Conservation (phyloP, 805 yeast genomes). For the Candida lessepsii region DNA sequence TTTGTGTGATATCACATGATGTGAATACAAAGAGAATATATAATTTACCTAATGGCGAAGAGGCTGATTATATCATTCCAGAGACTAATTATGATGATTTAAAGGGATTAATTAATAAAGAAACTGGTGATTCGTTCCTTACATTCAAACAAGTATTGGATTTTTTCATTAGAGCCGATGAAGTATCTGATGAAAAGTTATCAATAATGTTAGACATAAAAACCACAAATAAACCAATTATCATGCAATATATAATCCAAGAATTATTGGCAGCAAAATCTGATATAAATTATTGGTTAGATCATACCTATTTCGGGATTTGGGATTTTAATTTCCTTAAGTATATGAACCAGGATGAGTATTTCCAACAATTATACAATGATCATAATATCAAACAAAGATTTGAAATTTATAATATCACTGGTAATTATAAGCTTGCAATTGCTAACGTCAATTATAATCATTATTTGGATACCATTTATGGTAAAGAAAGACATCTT, state of each 20-base stretch:
- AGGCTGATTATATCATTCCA: conserved; percentile 34
- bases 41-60: conserved; percentile 32
- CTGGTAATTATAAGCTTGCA: conserved; percentile 34
- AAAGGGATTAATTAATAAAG: conserved; percentile 28
- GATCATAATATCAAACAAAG: conserved; percentile 11
- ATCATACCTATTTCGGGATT: conserved; percentile 37
- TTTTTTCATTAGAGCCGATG: conserved; percentile 29
- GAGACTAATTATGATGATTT: conserved; percentile 29
- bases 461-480: conserved; percentile 26
- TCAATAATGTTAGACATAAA: conserved; percentile 42
- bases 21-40: conserved; percentile 37
- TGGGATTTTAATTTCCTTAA: conserved; percentile 41
- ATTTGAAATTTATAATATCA: conserved; percentile 37
- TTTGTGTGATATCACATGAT: conserved; percentile 42
- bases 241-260: conserved; percentile 27
- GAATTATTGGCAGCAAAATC: conserved; percentile 28
- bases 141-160: conserved; percentile 31
- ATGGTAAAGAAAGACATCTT: conserved; percentile 22
- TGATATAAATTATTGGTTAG: conserved; percentile 39
- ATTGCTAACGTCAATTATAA: conserved; percentile 35
- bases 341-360: conserved; percentile 39
- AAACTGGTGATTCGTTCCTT: conserved; percentile 32
- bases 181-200: conserved; percentile 16
- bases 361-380: conserved; percentile 27
- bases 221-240: conserved; percentile 34